Evolutionary conservation across 2,329 filamentous ascomycete genomes (phyloP), one percentile per base, ranked within the genome.

Genomic region (Exophiala viscosa): DNA sequence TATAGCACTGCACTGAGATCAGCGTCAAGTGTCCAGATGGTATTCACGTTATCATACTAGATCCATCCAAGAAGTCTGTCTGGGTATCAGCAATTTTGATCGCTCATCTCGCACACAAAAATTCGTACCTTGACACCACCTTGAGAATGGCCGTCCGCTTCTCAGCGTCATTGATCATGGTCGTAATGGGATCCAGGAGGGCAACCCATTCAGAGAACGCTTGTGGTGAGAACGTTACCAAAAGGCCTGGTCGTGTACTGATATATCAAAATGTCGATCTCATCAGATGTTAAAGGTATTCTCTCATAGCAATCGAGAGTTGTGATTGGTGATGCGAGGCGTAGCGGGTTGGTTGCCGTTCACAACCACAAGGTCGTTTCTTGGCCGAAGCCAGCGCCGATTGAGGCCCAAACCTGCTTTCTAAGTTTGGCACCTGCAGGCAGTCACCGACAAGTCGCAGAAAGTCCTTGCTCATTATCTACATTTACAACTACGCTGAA

Each of bases 61-160:
- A 85, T 72, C 86, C 87, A 90, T 69, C 87, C 87, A 62, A 88
- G 81, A 31, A 86, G 65, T 65, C 75, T 78, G 45, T 35, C 11
- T 1, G 14, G 1, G 5, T 36, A 36, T 36, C 5, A 36, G 45
- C 35, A 39, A 64, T 66, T 49, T 64, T 59, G 57, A 51, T 23
- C n/a, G 31, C 18, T 45, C 10, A 32, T 31, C 42, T 14, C 33
- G 36, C 13, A 28, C n/a, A 13, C 18, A 18, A 14, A 20, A 32
- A 60, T 51, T 13, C 34, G 5, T 69, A 75, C 73, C 71, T 71
- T 31, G 73, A 76, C 36, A 75, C 54, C 14, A 69, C 70, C 54
- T 61, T 69, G 34, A 70, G 59, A 50, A 75, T 70, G 17, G 23
- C 39, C 32, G 38, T 50, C 38, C 46, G 14, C 23, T 28, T 28